Percentiles rank a stretch among this genome's conserved stretches.
These are phyloP conservation scores for Globisporangium okanoganense DNA, from an alignment of 352 stramenopile species.

Conservation along the genomic window DNA sequence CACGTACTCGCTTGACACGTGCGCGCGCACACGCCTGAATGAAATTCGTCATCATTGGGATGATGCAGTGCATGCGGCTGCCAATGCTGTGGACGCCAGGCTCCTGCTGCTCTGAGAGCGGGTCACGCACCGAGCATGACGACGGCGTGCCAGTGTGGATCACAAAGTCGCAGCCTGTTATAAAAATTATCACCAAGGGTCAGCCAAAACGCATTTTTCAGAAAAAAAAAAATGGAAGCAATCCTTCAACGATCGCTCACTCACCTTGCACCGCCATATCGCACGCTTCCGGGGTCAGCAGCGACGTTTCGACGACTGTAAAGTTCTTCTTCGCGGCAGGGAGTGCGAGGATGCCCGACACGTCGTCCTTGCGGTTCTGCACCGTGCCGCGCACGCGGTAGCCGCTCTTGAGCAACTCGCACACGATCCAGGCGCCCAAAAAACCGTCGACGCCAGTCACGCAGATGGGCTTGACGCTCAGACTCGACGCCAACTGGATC, in stretches of 20 bases:
- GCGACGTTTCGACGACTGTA: slow-evolving; percentile 82
- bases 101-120: slow-evolving; percentile 79
- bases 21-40: slow-evolving; percentile 81
- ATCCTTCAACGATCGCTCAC: not conserved
- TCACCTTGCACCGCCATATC: slow-evolving; percentile 80
- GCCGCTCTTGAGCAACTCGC: slow-evolving; percentile 65
- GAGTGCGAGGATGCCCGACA: slow-evolving; percentile 68
- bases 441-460: slow-evolving; percentile 87
- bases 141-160: slow-evolving; percentile 87
- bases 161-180: slow-evolving; percentile 74
- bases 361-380: slow-evolving; percentile 84
- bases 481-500: slow-evolving; percentile 66
- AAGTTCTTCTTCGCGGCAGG: slow-evolving; percentile 78
- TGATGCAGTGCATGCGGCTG: slow-evolving; percentile 89
- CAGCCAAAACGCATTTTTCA: not conserved
- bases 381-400: slow-evolving; percentile 85
- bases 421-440: slow-evolving; percentile 82
- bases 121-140: slow-evolving; percentile 83
- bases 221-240: slow-evolving; percentile 5
- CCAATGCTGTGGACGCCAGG: slow-evolving; percentile 86
- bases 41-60: slow-evolving; percentile 92
- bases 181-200: not conserved
- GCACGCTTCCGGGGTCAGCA: slow-evolving; percentile 83
- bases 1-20: slow-evolving; percentile 63
- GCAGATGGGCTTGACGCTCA: slow-evolving; percentile 79